These are phyloP conservation scores for Cichorium intybus DNA, from an alignment of 140 eudicot genomes.

Conservation along the genomic window DNA sequence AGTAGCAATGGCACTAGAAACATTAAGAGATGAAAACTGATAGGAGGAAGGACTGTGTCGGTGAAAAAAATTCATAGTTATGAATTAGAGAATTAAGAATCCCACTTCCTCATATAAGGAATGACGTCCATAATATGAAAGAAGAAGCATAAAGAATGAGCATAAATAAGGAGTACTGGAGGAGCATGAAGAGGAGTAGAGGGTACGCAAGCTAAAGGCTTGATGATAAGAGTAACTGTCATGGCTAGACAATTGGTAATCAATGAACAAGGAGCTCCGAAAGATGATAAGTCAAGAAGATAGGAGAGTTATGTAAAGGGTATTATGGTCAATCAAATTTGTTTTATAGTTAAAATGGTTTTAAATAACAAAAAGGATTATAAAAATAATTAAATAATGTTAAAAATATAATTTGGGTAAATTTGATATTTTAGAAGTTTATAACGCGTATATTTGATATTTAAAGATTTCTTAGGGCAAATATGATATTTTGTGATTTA, in stretches of 20 bases:
- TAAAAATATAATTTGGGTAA: no score
- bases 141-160: slow-evolving; percentile 12
- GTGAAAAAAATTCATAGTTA: slow-evolving; percentile 2
- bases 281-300: slow-evolving; percentile 26
- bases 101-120: slow-evolving; percentile 16
- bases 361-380: no score
- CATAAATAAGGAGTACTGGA: background rate
- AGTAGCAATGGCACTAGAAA: slow-evolving; percentile 29
- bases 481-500: no score
- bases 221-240: slow-evolving; percentile 35
- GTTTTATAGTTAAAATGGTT: no score
- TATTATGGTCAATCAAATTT: no score
- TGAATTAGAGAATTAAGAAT: slow-evolving; percentile 3
- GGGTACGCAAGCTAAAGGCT: slow-evolving; percentile 17
- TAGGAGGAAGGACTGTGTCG: slow-evolving; percentile 12
- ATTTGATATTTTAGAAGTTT: no score
- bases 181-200: slow-evolving; percentile 14
- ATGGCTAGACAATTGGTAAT: slow-evolving; percentile 25
- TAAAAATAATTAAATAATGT: no score
- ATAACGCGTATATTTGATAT: no score
- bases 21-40: slow-evolving; percentile 14
- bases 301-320: no score
- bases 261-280: slow-evolving; percentile 19
- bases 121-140: slow-evolving; percentile 13
- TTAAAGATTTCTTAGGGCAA: no score